Conservation (phyloP, 2,329 filamentous ascomycete genomes). For the Mycocentrospora acerina region DNA sequence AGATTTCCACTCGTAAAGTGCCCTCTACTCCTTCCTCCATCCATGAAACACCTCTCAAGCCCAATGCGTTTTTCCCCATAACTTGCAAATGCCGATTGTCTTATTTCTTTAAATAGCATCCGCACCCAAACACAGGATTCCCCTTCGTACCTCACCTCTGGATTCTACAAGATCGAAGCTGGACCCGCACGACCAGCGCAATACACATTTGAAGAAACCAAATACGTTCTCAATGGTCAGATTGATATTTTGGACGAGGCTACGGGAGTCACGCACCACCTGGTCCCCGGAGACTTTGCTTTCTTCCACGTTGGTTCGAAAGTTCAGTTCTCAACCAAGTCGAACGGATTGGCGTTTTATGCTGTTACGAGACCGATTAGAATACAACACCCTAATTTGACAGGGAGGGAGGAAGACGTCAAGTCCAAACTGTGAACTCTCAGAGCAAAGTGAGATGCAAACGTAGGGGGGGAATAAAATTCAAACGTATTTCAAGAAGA, state of each 20-base stretch:
- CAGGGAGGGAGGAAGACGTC: slow-evolving; percentile 12
- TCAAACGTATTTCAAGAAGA: too few species aligned
- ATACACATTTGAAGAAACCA: slow-evolving; percentile 22
- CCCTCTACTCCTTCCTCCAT: neutral
- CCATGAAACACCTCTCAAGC: too few species aligned
- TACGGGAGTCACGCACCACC: slow-evolving; percentile 18
- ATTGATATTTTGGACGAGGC: slow-evolving; percentile 22
- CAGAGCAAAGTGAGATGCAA: too few species aligned
- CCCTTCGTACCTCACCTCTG: slow-evolving; percentile 18
- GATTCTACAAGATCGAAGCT: slow-evolving; percentile 23
- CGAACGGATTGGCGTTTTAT: slow-evolving; percentile 19
- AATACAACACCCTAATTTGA: slow-evolving; percentile 12
- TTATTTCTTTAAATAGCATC: slow-evolving; percentile 7
- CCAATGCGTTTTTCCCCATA: neutral
- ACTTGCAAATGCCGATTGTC: neutral
- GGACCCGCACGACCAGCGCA: slow-evolving; percentile 14
- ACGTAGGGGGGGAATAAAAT: too few species aligned
- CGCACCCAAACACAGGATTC: slow-evolving; percentile 15
- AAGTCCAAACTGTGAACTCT: too few species aligned
- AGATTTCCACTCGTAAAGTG: slow-evolving; percentile 19
- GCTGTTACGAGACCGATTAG: slow-evolving; percentile 18
- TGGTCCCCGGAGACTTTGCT: slow-evolving; percentile 22
- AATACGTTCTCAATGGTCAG: slow-evolving; percentile 19
- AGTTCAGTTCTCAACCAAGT: slow-evolving; percentile 23
- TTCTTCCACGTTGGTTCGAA: slow-evolving; percentile 22